These are phyloP conservation scores for Fusarium sp. DNA, from an alignment of 2,329 filamentous ascomycete species.

Conservation along the genomic window DNA sequence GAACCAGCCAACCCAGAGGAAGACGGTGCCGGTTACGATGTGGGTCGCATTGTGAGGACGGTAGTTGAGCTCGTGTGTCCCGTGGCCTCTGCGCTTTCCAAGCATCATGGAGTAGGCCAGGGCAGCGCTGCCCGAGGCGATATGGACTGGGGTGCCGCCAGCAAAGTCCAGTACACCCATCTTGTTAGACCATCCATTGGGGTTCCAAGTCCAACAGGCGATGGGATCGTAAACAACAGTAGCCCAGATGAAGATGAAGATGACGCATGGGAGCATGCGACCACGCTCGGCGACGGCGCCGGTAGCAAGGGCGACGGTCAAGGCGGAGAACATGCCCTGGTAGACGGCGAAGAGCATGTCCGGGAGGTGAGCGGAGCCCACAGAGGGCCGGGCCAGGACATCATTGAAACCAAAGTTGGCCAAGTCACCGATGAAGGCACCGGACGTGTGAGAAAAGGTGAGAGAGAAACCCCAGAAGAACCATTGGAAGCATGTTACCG, in stretches of 20 bases:
- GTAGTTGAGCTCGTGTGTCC: constrained; percentile 90
- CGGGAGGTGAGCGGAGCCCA: constrained; percentile 79
- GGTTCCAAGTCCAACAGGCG: constrained; percentile 96
- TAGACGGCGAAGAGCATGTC: constrained; percentile 89
- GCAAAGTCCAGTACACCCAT: constrained; percentile 90
- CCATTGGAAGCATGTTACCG: constrained; percentile 90
- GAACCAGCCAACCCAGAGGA: constrained; percentile 96
- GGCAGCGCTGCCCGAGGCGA: constrained; percentile 84
- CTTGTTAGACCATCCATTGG: constrained; percentile 81
- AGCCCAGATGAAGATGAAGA: constrained; percentile 95
- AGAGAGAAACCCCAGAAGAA: constrained; percentile 93
- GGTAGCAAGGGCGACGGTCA: constrained; percentile 87
- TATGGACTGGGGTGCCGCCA: constrained; percentile 91
- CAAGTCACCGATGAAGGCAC: constrained; percentile 81
- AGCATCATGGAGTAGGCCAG: constrained; percentile 93
- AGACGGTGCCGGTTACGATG: constrained; percentile 91
- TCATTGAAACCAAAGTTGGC: constrained; percentile 83
- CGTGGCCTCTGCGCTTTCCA: constrained; percentile 85
- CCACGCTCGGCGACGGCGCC: constrained; percentile 89
- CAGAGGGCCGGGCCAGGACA: constrained; percentile 80
- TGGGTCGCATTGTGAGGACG: constrained; percentile 93
- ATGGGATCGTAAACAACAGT: constrained; percentile 93
- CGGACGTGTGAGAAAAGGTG: constrained; percentile 82
- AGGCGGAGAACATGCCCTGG: constrained; percentile 88
- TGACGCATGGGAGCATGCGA: constrained; percentile 86